phyloP scores from a whole-genome alignment of 1,139 yeast species.

The Diutina catenulata region DNA sequence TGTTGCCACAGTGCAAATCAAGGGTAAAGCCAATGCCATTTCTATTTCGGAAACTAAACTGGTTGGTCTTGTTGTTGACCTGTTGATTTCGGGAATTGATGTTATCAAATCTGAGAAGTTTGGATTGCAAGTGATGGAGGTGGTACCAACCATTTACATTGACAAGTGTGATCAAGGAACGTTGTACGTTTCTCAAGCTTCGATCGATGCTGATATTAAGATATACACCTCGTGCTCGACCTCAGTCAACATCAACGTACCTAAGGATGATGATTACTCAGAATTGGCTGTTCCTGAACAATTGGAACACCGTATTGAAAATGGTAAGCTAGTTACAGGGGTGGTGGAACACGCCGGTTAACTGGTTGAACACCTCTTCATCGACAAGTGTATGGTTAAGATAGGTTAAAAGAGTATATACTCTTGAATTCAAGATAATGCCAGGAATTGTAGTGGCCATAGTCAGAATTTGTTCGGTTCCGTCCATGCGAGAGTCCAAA shows the following conservation, averaged over 20 bases:
- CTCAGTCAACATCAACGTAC: conserved; percentile 73
- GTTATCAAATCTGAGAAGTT: conserved; percentile 71
- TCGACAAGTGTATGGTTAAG: too few species aligned
- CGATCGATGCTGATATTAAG: conserved; percentile 51
- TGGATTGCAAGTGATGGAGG: conserved; percentile 75
- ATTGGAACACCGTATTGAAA: conserved; percentile 45
- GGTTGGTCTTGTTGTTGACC: conserved; percentile 70
- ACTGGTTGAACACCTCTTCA: too few species aligned
- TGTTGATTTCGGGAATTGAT: conserved; percentile 80
- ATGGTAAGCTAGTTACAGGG: conserved; percentile 29
- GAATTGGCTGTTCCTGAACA: conserved; percentile 87
- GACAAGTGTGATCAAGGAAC: conserved; percentile 87
- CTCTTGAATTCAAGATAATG: too few species aligned
- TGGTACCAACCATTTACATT: conserved; percentile 69
- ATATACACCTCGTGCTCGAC: conserved; percentile 78
- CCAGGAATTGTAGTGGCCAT: too few species aligned
- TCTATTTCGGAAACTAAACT: conserved; percentile 64
- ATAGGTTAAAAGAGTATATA: too few species aligned
- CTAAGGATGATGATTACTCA: conserved; percentile 49
- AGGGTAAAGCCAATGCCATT: conserved; percentile 87
- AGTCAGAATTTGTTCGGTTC: too few species aligned
- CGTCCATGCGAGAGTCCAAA: too few species aligned
- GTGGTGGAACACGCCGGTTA: conserved; percentile 39
- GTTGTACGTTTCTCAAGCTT: conserved; percentile 61
- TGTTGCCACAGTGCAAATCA: conserved; percentile 65